Base-by-base conservation (phyloP, 2,329 filamentous ascomycete species). In the Aspergillus alliaceus region DNA sequence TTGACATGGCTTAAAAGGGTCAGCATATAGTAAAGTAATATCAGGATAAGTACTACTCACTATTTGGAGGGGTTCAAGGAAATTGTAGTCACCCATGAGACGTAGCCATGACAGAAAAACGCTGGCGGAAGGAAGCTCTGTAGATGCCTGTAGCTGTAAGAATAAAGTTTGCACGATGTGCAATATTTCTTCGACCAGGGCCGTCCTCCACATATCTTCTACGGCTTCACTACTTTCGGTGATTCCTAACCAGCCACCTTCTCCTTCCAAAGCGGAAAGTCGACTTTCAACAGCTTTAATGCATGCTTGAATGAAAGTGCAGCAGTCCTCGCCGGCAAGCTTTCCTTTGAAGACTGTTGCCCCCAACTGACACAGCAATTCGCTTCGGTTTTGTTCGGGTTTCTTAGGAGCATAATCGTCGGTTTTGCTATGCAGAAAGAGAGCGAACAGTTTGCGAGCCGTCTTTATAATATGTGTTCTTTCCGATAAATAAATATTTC, bases 151-250 rank as follows among this genome's bases (percentile, higher is more conserved):
- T 32, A 91, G 75, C 20, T 90, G 80, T 63, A 91, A 82, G 64
- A 93, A 90, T 24, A 91, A 77, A 15, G 92, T 80, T 49, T 91
- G 87, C 73, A 95, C 79, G 39, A 88, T 82, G 68, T 95, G 89
- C 37, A 89, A 79, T 42, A 89, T 82, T 72, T 96, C 91, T 14
- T 86, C 85, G 22, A 92, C 77, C 25, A 86, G 77, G 5, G 82
- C 86, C 54, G 82, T 80, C 24, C 83, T 74, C 86, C 88, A 93
- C 51, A 83, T 79, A 34, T 84, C 81, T 24, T 86, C 85, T 1
- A 81, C 79, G 35, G 84, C 79, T 42, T 84, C 81, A 22, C 82
- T 80, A 24, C 84, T 77, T 11, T 77, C 75, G 51, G 79, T 73
- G 35, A 77, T 67, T 37, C 77, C 71, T 59, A 79, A 69, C 82